Base-by-base conservation (phyloP, 2,329 filamentous ascomycete species). In the Botrytis galanthina region DNA sequence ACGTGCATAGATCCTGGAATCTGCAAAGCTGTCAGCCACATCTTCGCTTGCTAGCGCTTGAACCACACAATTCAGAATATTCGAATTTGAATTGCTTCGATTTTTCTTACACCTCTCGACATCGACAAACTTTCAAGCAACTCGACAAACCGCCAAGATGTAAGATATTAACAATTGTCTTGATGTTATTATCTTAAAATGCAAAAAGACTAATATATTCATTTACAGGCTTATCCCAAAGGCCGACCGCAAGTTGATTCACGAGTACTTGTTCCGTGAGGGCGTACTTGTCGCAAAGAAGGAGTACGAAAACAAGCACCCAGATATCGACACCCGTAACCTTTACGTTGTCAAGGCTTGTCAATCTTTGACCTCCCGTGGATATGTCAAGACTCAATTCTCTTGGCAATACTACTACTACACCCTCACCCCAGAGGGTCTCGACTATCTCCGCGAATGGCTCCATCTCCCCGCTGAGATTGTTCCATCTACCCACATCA, bases 331-430 rank as follows among this genome's bases (percentile, higher is more conserved):
- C 89, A 97, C 94, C 86, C 97, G 97, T 92, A 99, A 99, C 91
- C 93, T 99, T 83, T 98, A 87, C 86, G 95, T 98, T 86, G 93
- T 99, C 91, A 99, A 99, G 92, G 96, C 96, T 83, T 92, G 91
- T 88, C 96, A 99, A 90, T 99, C 96, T 79, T 91, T 99, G 84
- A 97, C 91, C 88, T 98, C 95, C 81, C 95, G 96, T 85, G 95
- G 95, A 85, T 98, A 93, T 87, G 91, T 99, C 88, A 99, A 99
- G 93, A 99, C 96, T 82, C 96, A 97, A 87, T 99, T 99, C 93
- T 97, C 94, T 80, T 97, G 94, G 94, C 94, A 97, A 88, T 97
- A 95, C 91, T 97, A 98, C 92, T 99, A 99, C 93, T 99, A 99
- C 92, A 98, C 96, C 87, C 92, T 99, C 87, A 98, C 95, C 85